Percentiles rank a stretch among this genome's conserved stretches.
Conservation (phyloP, 1,139 yeast genomes). For the Pichia sp. region DNA sequence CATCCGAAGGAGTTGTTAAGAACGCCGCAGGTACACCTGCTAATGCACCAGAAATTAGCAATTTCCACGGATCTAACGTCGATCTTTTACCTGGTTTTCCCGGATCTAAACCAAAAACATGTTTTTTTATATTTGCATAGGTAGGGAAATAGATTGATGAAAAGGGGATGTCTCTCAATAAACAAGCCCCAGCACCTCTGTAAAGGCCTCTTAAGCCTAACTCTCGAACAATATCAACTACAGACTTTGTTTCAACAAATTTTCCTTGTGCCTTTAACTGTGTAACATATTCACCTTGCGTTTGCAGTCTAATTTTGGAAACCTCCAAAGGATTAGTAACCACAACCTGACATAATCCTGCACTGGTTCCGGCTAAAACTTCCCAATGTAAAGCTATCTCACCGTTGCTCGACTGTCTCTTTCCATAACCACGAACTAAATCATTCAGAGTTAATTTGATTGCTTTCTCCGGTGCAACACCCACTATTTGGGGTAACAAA, state of each 20-base stretch:
- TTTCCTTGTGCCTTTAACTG: constrained; percentile 26
- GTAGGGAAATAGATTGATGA: constrained; percentile 97
- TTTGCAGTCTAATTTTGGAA: constrained; percentile 90
- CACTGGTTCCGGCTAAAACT: constrained; percentile 81
- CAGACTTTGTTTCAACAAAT: constrained; percentile 35
- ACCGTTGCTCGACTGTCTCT: constrained; percentile 43
- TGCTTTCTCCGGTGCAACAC: constrained; percentile 98
- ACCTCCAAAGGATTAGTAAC: constrained; percentile 96
- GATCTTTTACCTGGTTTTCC: constrained; percentile 39
- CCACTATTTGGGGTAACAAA: constrained; percentile 86
- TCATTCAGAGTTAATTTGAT: constrained; percentile 94
- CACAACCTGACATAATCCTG: constrained; percentile 95
- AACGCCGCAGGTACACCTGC: constrained; percentile 99
- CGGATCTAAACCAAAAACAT: constrained; percentile 80
- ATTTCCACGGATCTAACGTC: constrained; percentile 69
- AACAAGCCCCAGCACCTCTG: constrained; percentile 88
- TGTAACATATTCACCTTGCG: constrained; percentile 65
- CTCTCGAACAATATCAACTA: constrained; percentile 65
- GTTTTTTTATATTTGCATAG: constrained; percentile 84
- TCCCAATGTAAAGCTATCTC: constrained; percentile 64
- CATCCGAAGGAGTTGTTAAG: constrained; percentile 94
- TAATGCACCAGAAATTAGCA: constrained; percentile 81
- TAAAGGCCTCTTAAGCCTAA: constrained; percentile 82
- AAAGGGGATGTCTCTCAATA: constrained; percentile 93
- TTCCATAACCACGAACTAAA: constrained; percentile 66